phyloP scores from a whole-genome alignment of 768 basidiomycete species.

The Leccinum variicolor region DNA sequence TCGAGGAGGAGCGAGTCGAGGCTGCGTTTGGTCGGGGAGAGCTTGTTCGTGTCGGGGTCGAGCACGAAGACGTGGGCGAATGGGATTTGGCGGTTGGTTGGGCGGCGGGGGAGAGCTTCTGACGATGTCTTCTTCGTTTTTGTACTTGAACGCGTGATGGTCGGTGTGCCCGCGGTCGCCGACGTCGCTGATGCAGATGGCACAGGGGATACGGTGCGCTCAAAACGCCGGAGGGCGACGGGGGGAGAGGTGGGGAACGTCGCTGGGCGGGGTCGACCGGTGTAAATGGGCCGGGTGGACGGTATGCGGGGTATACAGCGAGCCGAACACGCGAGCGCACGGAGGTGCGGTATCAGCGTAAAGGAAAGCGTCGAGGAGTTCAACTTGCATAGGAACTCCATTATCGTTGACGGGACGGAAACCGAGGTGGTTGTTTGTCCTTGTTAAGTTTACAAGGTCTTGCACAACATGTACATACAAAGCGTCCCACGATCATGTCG shows the following conservation, averaged over 20 bases:
- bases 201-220: neutral
- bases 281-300: constrained; percentile 7
- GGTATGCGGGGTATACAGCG: constrained; percentile 2
- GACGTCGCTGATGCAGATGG: no score
- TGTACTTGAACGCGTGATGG: neutral
- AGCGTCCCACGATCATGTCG: neutral
- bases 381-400: constrained; percentile 12
- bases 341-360: neutral
- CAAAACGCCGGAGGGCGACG: constrained; percentile 16
- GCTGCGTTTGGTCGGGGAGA: constrained; percentile 29
- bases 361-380: neutral
- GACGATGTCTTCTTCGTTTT: neutral
- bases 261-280: neutral
- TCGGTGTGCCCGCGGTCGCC: neutral
- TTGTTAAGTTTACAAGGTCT: constrained; percentile 21
- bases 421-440: constrained; percentile 25
- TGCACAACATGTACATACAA: constrained; percentile 24
- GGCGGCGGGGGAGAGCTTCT: constrained; percentile 4
- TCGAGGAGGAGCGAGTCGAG: constrained; percentile 49
- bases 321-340: constrained; percentile 3
- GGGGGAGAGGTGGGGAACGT: constrained; percentile 5
- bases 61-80: constrained; percentile 42
- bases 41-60: constrained; percentile 42
- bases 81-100: constrained; percentile 41
- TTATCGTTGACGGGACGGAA: neutral